A percentile compares a stretch with the other conserved stretches of the same genome.
phyloP scores from a whole-genome alignment of 306 rosid genomes.

The Crataegus laevigata region DNA sequence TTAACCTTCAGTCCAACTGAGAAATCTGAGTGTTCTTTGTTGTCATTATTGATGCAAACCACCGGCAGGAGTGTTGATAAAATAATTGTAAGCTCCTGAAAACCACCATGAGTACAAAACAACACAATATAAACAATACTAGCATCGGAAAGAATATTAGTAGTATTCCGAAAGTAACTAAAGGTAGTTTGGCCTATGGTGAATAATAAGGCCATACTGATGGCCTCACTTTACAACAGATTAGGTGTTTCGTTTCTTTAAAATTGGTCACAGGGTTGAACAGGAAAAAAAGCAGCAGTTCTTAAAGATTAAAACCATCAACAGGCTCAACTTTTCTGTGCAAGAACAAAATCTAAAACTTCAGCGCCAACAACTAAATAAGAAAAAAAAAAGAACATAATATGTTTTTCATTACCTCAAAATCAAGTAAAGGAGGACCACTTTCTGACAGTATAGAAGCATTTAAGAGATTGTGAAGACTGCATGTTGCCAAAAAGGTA shows the following conservation, averaged over 20 bases:
- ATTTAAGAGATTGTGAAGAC: slow-evolving; percentile 79
- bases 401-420: slow-evolving; percentile 57
- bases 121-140: neutral
- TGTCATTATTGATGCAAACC: slow-evolving; percentile 62
- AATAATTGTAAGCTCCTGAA: slow-evolving; percentile 71
- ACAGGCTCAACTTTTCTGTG: neutral
- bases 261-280: neutral
- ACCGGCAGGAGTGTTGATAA: slow-evolving; percentile 75
- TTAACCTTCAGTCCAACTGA: slow-evolving; percentile 73
- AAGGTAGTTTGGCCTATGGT: neutral
- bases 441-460: slow-evolving; percentile 75
- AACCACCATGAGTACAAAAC: slow-evolving; percentile 9
- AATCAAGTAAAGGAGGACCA: slow-evolving; percentile 97
- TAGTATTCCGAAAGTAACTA: neutral
- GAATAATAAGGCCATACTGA: neutral
- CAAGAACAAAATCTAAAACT: neutral
- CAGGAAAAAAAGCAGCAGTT: neutral
- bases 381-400: neutral
- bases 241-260: neutral
- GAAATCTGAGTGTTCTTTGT: slow-evolving; percentile 70
- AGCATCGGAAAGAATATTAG: neutral
- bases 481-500: slow-evolving; percentile 72
- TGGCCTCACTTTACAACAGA: neutral
- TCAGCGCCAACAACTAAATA: neutral
- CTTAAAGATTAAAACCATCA: neutral